Base-by-base conservation (phyloP, 2,329 filamentous ascomycete species). In the Monascus ruber region DNA sequence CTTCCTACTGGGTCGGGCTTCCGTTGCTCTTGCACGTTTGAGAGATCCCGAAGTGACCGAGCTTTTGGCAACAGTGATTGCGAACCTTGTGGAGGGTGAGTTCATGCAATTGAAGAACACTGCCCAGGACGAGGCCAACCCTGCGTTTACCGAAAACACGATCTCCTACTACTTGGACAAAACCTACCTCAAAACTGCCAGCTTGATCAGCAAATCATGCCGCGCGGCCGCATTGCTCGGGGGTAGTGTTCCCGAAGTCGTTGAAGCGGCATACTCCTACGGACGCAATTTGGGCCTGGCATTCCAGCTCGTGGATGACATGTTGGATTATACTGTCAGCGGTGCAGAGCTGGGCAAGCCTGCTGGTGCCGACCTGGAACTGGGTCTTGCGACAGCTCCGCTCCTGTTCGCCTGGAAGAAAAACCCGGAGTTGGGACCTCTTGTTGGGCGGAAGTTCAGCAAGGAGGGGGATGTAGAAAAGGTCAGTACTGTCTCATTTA, bases 61-160 rank as follows among this genome's bases (percentile, higher is more conserved):
- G 67, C 74, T 98, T 5, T 70, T 98, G 26, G 87, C 91, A 4
- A 96, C 89, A 1, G 91, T 96, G 33, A 96, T 98, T 51, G 89
- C 91, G 34, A 98, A 98, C 60, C 71, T 98, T 25, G 88, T 98
- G 17, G 91, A 98, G 67, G 91, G 91, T 56, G 91, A 98, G 65
- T 96, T 98, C 69, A 98, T 98, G 91, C 91, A 98, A 70, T 71
- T 98, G 52, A 93, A 94, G 69, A 98, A 98, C 64, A 96, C 91
- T 1, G 85, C 84, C 34, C 73, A 77, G 48, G 89, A 95, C 59
- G 89, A 96, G 70, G 73, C 76, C 47, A 81, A 84, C 50, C 89
- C 89, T 1, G 69, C 74, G 6, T 96, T 84, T 76, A 91, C 83
- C 1, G 85, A 95, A 55, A 85, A 94, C 38, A 84, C 87, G 1